Evolutionary conservation across 106 monocot species (phyloP).

Genomic region (Dioscorea alata): DNA sequence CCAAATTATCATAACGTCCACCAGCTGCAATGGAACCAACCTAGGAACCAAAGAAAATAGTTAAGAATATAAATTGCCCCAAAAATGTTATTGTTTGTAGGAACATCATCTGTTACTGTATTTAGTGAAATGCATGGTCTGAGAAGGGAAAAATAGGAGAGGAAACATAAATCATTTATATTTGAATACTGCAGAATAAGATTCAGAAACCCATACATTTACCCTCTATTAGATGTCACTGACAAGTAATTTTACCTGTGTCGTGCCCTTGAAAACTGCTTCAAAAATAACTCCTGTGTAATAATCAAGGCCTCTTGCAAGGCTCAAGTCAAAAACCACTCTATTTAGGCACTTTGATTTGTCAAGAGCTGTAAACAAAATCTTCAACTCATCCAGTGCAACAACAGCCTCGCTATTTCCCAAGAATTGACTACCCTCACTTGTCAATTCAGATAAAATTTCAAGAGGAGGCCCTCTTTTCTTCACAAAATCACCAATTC

Average conservation of each 20-base stretch:
- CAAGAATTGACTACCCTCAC: conserved; percentile 60
- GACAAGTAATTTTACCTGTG: conserved; percentile 50
- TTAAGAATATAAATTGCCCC: neutral
- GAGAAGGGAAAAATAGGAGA: too few relatives aligned
- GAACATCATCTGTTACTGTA: too few relatives aligned
- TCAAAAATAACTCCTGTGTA: conserved; percentile 98
- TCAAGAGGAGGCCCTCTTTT: conserved; percentile 76
- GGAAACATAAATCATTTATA: too few relatives aligned
- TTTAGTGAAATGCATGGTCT: too few relatives aligned
- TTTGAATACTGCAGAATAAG: too few relatives aligned
- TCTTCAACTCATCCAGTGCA: conserved; percentile 78
- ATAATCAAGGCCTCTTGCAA: conserved; percentile 98
- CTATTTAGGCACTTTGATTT: conserved; percentile 62
- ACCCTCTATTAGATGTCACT: too few relatives aligned
- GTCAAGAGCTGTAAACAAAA: conserved; percentile 75
- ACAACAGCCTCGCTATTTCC: conserved; percentile 42
- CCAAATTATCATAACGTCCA: conserved; percentile 95
- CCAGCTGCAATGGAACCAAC: conserved; percentile 99
- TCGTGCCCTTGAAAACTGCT: conserved; percentile 82
- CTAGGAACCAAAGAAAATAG: conserved; percentile 24
- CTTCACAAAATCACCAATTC: conserved; percentile 78
- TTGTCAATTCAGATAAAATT: conserved; percentile 58
- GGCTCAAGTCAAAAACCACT: conserved; percentile 93
- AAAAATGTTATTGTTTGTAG: too few relatives aligned
- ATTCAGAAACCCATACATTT: too few relatives aligned